Evolutionary conservation across 768 basidiomycete species (phyloP).

Genomic region (Porphyrellus cyaneotinctus): DNA sequence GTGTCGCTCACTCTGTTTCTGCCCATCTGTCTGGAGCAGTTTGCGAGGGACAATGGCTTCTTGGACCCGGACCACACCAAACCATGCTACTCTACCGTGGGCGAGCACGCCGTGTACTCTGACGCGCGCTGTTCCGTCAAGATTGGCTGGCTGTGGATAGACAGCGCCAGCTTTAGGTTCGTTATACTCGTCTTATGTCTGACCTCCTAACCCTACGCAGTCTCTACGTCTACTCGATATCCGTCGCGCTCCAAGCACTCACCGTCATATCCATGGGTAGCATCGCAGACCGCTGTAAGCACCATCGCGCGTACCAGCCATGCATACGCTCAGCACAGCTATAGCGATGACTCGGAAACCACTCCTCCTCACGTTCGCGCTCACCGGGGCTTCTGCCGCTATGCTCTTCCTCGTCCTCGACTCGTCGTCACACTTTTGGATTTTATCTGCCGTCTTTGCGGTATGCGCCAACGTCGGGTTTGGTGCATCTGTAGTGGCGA

Average conservation of each 20-base stretch:
- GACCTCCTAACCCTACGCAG: constrained; percentile 35
- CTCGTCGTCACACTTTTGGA: constrained; percentile 68
- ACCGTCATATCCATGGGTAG: constrained; percentile 93
- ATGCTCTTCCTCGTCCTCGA: constrained; percentile 70
- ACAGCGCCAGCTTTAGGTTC: constrained; percentile 89
- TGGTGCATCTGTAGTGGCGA: constrained; percentile 80
- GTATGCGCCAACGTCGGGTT: constrained; percentile 82
- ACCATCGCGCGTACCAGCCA: too few species aligned
- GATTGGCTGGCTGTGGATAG: constrained; percentile 82
- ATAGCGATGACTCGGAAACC: constrained; percentile 69
- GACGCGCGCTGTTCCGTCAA: constrained; percentile 67
- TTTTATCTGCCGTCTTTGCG: constrained; percentile 62
- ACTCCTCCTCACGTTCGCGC: constrained; percentile 71
- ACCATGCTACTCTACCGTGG: constrained; percentile 44
- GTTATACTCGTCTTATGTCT: background rate
- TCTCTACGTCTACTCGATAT: constrained; percentile 82
- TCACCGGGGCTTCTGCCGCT: constrained; percentile 64
- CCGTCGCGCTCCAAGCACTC: constrained; percentile 87
- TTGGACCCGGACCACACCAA: constrained; percentile 61
- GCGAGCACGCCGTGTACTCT: constrained; percentile 3
- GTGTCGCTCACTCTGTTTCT: constrained; percentile 79
- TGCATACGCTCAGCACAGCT: constrained; percentile 10
- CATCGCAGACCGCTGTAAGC: constrained; percentile 85
- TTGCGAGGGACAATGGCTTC: constrained; percentile 85
- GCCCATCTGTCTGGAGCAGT: constrained; percentile 82